Evolutionary conservation across 2,329 filamentous ascomycete species (phyloP), one percentile per base, ranked within the genome.

Genomic region (Nannizziopsis barbatae): DNA sequence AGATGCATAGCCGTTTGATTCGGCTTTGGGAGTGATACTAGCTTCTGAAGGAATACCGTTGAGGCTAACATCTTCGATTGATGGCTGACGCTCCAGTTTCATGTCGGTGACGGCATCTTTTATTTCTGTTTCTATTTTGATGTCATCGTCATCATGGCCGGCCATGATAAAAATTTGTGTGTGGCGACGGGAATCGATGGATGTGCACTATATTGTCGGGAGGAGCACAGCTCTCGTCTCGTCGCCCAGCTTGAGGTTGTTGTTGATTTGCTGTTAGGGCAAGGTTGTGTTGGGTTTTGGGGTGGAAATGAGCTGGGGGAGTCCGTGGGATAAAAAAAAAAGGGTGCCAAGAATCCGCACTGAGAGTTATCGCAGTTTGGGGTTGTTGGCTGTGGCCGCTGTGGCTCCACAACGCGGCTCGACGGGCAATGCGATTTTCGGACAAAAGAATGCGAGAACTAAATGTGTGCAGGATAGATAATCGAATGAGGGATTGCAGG

Each of bases 131-230:
- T 62, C 60, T 56, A 60, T 53, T 53, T 62, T 61, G 55, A 54
- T 58, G 60, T 68, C 65, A 58, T 65, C 62, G 57, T 62, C 57
- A 61, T 63, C 65, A 65, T 67, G 63, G 57, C 59, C 54, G 56
- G 62, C 62, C 66, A 69, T 69, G 64, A 66, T 64, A 63, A 32
- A 49, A 10, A 40, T 15, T n/a, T n/a, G 20, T 27, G 17, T 5
- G 5, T 31, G n/a, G 65, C 60, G 61, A 57, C 59, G 59, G 44
- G 22, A 15, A n/a, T 27, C 22, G 22, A 27, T 27, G 3, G 22
- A 45, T 6, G 2, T 44, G 38, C 12, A 39, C 40, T 42, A 7
- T n/a, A 11, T 17, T 18, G 22, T 14, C 38, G 14, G 12, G 36
- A 37, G 14, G 18, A 14, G 22, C 30, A 35, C 37, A 32, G 22